These are phyloP conservation scores for Aciculoconidium aculeatum DNA, from an alignment of 805 yeast genomes.

Conservation along the genomic window DNA sequence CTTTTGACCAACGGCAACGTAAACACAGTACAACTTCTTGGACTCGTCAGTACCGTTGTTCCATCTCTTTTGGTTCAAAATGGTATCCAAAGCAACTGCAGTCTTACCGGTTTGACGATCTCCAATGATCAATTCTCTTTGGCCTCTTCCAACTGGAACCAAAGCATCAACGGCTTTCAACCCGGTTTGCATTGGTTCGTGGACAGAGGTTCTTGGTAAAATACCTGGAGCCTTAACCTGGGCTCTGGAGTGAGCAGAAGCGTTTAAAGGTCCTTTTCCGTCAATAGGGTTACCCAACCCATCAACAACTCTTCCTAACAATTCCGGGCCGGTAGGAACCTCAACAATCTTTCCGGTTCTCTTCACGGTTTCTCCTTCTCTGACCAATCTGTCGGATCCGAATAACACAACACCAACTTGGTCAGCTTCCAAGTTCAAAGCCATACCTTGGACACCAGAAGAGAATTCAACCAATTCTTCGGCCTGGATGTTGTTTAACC, in stretches of 20 bases:
- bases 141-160: slow-evolving; percentile 99
- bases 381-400: slow-evolving; percentile 98
- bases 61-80: slow-evolving; percentile 99
- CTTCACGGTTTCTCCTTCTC: slow-evolving; percentile 99
- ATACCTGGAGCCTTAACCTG: slow-evolving; percentile 99
- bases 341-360: slow-evolving; percentile 99
- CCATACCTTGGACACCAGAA: slow-evolving; percentile 99
- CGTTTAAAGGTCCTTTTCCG: slow-evolving; percentile 97
- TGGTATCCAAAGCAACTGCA: slow-evolving; percentile 97
- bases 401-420: slow-evolving; percentile 99
- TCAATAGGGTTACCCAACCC: slow-evolving; percentile 99
- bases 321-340: slow-evolving; percentile 97
- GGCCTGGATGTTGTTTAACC: slow-evolving; percentile 99
- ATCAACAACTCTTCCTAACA: slow-evolving; percentile 98
- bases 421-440: slow-evolving; percentile 99
- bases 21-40: slow-evolving; percentile 98
- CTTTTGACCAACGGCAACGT: slow-evolving; percentile 99
- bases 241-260: slow-evolving; percentile 84
- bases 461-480: slow-evolving; percentile 99
- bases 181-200: slow-evolving; percentile 99
- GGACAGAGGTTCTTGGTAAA: slow-evolving; percentile 97
- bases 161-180: slow-evolving; percentile 97
- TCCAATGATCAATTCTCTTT: slow-evolving; percentile 99
- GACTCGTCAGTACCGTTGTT: slow-evolving; percentile 90
- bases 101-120: slow-evolving; percentile 99